phyloP scores from a whole-genome alignment of 2,329 filamentous ascomycete genomes.

The Leptographium galeiforme region DNA sequence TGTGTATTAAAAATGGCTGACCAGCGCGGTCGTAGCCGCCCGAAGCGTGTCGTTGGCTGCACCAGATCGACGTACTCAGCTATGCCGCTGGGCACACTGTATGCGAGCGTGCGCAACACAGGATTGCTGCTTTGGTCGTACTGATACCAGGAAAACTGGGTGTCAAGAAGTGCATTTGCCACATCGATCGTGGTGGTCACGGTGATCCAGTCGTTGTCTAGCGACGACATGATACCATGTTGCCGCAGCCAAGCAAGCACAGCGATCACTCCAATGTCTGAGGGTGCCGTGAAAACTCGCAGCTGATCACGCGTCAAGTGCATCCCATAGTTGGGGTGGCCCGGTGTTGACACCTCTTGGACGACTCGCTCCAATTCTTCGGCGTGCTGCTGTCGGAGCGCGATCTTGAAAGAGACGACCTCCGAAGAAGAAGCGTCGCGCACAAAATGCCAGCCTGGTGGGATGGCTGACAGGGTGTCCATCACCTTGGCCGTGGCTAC shows the following conservation, averaged over 20 bases:
- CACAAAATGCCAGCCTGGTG: constrained; percentile 24
- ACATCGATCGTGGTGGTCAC: constrained; percentile 37
- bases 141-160: constrained; percentile 43
- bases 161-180: constrained; percentile 42
- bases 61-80: constrained; percentile 45
- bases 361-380: constrained; percentile 42
- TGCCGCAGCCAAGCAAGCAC: constrained; percentile 42
- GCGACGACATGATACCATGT: constrained; percentile 30
- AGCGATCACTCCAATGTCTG: constrained; percentile 28
- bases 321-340: constrained; percentile 43
- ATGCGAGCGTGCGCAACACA: constrained; percentile 39
- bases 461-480: constrained; percentile 21
- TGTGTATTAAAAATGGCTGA: constrained; percentile 25
- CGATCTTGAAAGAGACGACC: constrained; percentile 32
- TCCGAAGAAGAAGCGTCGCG: constrained; percentile 22
- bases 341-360: constrained; percentile 48
- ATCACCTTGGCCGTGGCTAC: constrained; percentile 20
- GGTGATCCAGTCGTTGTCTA: constrained; percentile 48
- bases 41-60: constrained; percentile 52
- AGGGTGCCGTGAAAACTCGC: constrained; percentile 37
- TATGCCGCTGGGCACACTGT: constrained; percentile 46
- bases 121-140: constrained; percentile 25
- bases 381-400: constrained; percentile 33
- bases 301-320: constrained; percentile 50
- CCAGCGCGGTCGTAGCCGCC: constrained; percentile 29